Evolutionary conservation across 495 filamentous ascomycete species (phyloP), one percentile per base, ranked within the genome.

Genomic region (Clavariopsis aquatica): DNA sequence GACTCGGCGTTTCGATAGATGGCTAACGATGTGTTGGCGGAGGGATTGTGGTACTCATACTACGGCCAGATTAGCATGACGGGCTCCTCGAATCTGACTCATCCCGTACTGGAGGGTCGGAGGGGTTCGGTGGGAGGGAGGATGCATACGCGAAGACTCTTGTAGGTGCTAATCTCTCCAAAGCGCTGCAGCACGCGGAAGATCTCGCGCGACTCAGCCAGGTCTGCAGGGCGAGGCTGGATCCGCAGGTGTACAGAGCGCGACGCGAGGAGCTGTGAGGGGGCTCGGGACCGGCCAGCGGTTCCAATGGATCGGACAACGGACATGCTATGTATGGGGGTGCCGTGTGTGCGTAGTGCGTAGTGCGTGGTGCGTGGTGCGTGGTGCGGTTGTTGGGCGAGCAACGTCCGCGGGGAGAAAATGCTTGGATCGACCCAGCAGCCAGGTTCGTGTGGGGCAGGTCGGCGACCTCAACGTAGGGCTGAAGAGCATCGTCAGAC

Each of bases 101-200:
- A 43, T 43, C 38, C n/a, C 38, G 38, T 17, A 43, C 36, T 26
- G 36, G 5, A 23, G 27, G 19, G 17, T n/a, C n/a, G n/a, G 23
- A 38, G 64, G n/a, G n/a, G n/a, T n/a, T n/a, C n/a, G n/a, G n/a
- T n/a, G n/a, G n/a, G n/a, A n/a, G n/a, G n/a, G n/a, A 53, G 57
- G 49, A 45, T 10, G 71, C 75, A 22, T 78, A 92, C 90, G 69
- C 83, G 82, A 20, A 91, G 77, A 68, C 83, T 86, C 73, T 86
- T 84, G 77, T 91, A 97, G 64, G 86, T 85, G 23, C 85, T 82
- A 9, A 97, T 83, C 53, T 91, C 84, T 55, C 90, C 91, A 74
- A 89, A 89, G 70, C 82, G 82, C 73, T 91, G 85, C 24, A 97
- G 76, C 23, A 87, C 82, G 36, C 82, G 79, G 24, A 95, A 79